Percentiles rank a stretch among this genome's conserved stretches.
Conservation (phyloP, 2,329 filamentous ascomycete species). For the Lecanicillium sp. region DNA sequence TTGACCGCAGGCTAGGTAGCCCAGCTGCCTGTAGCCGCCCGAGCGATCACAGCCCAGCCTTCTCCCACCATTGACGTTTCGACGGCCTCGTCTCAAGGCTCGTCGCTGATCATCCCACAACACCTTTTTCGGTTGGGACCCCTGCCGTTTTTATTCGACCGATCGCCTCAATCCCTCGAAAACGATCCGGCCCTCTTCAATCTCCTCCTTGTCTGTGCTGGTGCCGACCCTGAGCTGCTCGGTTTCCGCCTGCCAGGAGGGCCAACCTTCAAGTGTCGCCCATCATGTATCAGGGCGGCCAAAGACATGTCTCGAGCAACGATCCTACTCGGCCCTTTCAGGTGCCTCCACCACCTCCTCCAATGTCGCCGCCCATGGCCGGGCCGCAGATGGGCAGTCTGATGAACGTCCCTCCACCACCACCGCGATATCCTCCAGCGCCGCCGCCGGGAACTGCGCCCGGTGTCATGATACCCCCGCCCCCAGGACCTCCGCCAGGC, state of each 20-base stretch:
- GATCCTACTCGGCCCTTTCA: slow-evolving; percentile 49
- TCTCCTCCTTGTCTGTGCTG: too few relatives aligned
- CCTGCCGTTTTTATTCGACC: too few relatives aligned
- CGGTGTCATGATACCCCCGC: slow-evolving; percentile 45
- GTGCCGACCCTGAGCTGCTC: too few relatives aligned
- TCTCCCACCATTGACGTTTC: background rate
- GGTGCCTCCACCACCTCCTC: slow-evolving; percentile 51
- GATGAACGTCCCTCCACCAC: slow-evolving; percentile 49
- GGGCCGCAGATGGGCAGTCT: slow-evolving; percentile 39
- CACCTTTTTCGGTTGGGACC: too few relatives aligned
- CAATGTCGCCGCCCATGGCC: slow-evolving; percentile 44
- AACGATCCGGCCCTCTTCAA: too few relatives aligned
- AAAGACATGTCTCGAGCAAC: slow-evolving; percentile 41
- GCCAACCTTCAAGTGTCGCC: slow-evolving; percentile 16
- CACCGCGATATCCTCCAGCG: slow-evolving; percentile 45
- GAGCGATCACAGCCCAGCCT: slow-evolving; percentile 4
- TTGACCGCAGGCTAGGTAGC: background rate
- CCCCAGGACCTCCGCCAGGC: slow-evolving; percentile 48
- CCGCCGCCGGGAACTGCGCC: slow-evolving; percentile 34
- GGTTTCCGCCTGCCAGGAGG: background rate
- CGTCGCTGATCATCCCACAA: background rate
- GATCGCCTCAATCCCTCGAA: too few relatives aligned
- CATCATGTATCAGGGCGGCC: slow-evolving; percentile 50
- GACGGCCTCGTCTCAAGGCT: background rate
- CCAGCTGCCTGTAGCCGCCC: background rate